phyloP scores from a whole-genome alignment of 108 stramenopile genomes.

The Cylindrotheca closterium region DNA sequence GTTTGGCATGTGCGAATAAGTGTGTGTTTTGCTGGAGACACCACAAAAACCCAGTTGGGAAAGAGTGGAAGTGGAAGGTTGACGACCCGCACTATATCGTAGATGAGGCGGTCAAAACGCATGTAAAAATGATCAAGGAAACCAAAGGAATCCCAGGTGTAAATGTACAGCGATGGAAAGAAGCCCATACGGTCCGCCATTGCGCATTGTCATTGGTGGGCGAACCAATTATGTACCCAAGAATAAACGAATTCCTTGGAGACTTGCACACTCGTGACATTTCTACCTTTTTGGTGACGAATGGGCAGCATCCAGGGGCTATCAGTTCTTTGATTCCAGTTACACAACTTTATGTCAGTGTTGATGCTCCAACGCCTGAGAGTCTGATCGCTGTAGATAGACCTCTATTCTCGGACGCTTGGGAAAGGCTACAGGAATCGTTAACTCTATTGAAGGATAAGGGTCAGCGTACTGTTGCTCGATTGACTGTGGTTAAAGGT shows the following conservation, averaged over 20 bases:
- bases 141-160: conserved; percentile 95
- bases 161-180: conserved; percentile 86
- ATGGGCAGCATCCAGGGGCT: conserved; percentile 94
- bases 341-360: conserved; percentile 92
- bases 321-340: conserved; percentile 88
- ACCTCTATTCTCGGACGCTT: conserved; percentile 93
- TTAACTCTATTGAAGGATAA: conserved; percentile 74
- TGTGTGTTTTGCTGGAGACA: conserved; percentile 99
- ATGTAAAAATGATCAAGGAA: conserved; percentile 92
- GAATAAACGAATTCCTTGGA: conserved; percentile 86
- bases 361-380: conserved; percentile 94
- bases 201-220: conserved; percentile 89
- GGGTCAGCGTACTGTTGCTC: conserved; percentile 93
- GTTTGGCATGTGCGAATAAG: conserved; percentile 95
- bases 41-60: conserved; percentile 97
- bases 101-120: conserved; percentile 78
- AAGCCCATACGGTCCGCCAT: conserved; percentile 88
- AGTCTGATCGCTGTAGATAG: conserved; percentile 90
- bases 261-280: conserved; percentile 90
- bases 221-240: conserved; percentile 97
- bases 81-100: conserved; percentile 92
- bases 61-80: conserved; percentile 96
- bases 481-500: conserved; percentile 95
- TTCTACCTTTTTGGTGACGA: conserved; percentile 94
- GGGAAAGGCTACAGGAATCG: conserved; percentile 87